Percentiles rank a stretch among this genome's conserved stretches.
Conservation (phyloP, 2,329 filamentous ascomycete genomes). For the Colletotrichum paranaense region DNA sequence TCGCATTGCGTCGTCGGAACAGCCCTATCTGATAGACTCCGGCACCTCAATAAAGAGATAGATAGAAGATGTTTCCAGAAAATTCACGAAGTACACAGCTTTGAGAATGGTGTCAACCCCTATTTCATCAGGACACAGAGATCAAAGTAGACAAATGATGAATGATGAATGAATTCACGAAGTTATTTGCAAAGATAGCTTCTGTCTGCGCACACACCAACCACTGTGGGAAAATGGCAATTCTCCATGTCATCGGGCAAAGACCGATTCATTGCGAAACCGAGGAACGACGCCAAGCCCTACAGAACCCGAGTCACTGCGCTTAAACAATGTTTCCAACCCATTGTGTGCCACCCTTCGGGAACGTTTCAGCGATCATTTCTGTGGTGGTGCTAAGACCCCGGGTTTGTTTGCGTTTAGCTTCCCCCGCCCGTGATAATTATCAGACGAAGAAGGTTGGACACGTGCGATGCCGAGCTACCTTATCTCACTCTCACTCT, state of each 20-base stretch:
- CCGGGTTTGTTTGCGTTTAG: neutral
- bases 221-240: neutral
- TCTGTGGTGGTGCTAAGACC: neutral
- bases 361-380: conserved; percentile 6
- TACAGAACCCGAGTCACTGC: neutral
- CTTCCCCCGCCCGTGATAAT: neutral
- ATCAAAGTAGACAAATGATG: too few relatives aligned
- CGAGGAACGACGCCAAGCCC: neutral
- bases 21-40: too few relatives aligned
- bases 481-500: neutral
- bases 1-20: too few relatives aligned
- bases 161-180: too few relatives aligned
- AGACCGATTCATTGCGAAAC: neutral
- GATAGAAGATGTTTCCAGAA: too few relatives aligned
- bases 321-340: neutral
- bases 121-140: too few relatives aligned
- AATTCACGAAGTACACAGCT: too few relatives aligned
- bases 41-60: too few relatives aligned
- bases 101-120: too few relatives aligned
- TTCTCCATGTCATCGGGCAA: neutral
- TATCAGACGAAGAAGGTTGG: neutral
- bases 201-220: neutral
- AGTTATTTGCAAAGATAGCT: neutral
- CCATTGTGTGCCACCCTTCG: neutral
- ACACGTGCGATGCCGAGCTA: neutral